These are phyloP conservation scores for Zychaea mexicana DNA, from an alignment of 371 early-diverging fungal species.

Conservation along the genomic window DNA sequence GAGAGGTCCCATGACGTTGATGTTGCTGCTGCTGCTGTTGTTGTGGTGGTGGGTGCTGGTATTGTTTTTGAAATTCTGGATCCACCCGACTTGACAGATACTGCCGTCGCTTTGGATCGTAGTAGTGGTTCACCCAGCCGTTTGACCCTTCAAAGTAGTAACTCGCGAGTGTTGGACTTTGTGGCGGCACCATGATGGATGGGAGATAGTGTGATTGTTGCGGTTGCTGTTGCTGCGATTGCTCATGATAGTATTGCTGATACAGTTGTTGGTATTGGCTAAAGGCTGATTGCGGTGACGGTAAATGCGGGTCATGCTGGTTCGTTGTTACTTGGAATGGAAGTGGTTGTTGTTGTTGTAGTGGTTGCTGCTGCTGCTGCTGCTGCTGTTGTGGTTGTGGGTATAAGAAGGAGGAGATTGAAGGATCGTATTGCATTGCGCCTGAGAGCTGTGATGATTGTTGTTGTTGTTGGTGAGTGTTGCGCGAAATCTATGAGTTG, in stretches of 20 bases:
- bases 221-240: conserved; percentile 15
- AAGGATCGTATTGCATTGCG: conserved; percentile 33
- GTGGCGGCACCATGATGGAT: conserved; percentile 54
- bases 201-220: conserved; percentile 32
- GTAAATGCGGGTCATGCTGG: conserved; percentile 5
- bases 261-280: conserved; percentile 22
- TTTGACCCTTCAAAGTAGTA: conserved; percentile 46
- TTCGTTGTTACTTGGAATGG: conserved; percentile 38
- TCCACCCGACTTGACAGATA: conserved; percentile 42
- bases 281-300: conserved; percentile 4
- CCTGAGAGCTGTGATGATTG: conserved; percentile 13
- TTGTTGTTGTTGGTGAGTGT: background rate
- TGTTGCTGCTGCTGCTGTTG: conserved; percentile 28
- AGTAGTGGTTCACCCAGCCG: conserved; percentile 50
- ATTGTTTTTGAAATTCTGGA: conserved; percentile 36
- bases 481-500: background rate
- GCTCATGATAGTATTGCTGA: conserved; percentile 23
- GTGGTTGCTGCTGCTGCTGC: background rate
- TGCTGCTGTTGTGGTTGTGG: conserved; percentile 31
- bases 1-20: conserved; percentile 6
- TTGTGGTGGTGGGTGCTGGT: no score
- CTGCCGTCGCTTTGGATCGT: conserved; percentile 43
- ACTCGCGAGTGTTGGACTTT: conserved; percentile 51
- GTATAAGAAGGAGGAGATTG: conserved; percentile 33
- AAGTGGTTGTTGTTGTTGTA: conserved; percentile 31